Conservation (phyloP, 1,139 yeast genomes). For the Suhomyces atakaporum region DNA sequence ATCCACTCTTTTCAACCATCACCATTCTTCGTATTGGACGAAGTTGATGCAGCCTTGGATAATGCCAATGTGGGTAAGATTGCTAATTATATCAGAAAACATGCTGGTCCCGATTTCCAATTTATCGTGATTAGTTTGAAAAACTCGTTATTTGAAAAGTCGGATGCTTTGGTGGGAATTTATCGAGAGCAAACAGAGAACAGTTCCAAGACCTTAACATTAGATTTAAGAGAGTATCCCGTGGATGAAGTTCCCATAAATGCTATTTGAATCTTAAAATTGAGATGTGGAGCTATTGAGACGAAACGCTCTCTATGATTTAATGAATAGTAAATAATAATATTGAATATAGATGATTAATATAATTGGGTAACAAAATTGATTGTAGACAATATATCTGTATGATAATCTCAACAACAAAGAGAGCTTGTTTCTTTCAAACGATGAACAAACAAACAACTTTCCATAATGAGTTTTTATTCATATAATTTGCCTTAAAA, state of each 20-base stretch:
- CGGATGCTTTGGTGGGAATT: conserved; percentile 91
- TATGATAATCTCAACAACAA: too few species aligned
- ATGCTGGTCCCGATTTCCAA: conserved; percentile 80
- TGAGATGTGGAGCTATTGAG: too few species aligned
- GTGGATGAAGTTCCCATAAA: conserved; percentile 30
- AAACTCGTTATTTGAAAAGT: conserved; percentile 80
- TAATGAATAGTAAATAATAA: too few species aligned
- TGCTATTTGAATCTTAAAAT: conserved; percentile 8
- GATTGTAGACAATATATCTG: too few species aligned
- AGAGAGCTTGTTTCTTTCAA: too few species aligned
- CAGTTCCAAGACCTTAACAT: conserved; percentile 73
- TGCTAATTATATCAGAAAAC: conserved; percentile 77
- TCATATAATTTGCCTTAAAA: too few species aligned
- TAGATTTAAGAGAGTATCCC: conserved; percentile 69
- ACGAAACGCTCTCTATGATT: too few species aligned
- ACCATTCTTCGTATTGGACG: conserved; percentile 94
- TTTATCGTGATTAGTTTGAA: conserved; percentile 93
- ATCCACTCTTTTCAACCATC: conserved; percentile 90
- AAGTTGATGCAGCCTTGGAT: conserved; percentile 96
- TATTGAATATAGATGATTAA: too few species aligned
- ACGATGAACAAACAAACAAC: too few species aligned
- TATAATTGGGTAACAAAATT: too few species aligned
- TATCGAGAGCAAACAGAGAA: conserved; percentile 81
- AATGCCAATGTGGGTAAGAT: conserved; percentile 82
- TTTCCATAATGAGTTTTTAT: too few species aligned